phyloP scores from a whole-genome alignment of 2,329 filamentous ascomycete species.

The Sordariomycetes sp. region DNA sequence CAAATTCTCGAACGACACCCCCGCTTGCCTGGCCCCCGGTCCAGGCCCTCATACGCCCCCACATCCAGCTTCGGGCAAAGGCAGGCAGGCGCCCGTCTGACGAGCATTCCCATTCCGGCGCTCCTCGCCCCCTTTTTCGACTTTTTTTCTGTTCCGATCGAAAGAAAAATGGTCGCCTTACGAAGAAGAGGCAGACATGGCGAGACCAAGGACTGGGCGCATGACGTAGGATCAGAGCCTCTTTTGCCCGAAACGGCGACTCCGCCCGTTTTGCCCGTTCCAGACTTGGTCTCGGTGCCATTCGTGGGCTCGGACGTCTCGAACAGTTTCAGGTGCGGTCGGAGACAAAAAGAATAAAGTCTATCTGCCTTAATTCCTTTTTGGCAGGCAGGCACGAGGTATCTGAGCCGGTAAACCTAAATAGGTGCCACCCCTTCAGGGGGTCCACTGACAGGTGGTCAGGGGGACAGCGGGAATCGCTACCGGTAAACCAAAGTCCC shows the following conservation, averaged over 20 bases:
- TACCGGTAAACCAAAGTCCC: no score
- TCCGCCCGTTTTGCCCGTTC: not conserved
- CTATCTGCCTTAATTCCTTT: not conserved
- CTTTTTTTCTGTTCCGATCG: not conserved
- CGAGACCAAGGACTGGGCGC: not conserved
- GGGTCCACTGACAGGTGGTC: no score
- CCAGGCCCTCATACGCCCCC: not conserved
- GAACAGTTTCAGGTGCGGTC: not conserved
- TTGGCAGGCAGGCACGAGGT: not conserved
- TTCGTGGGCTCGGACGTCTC: not conserved
- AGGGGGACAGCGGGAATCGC: no score
- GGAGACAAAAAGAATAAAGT: not conserved
- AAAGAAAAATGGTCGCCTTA: not conserved
- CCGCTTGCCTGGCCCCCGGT: not conserved
- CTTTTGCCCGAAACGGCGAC: not conserved
- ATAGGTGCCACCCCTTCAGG: no score
- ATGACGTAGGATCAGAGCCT: not conserved
- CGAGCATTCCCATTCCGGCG: not conserved
- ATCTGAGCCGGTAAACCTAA: not conserved
- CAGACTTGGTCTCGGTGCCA: not conserved
- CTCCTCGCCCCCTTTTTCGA: not conserved
- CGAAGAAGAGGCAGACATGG: no score
- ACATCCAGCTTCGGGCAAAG: not conserved
- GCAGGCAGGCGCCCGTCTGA: not conserved
- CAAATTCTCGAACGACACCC: not conserved